Conservation (phyloP, 768 basidiomycete species). For the Suillus sp. region DNA sequence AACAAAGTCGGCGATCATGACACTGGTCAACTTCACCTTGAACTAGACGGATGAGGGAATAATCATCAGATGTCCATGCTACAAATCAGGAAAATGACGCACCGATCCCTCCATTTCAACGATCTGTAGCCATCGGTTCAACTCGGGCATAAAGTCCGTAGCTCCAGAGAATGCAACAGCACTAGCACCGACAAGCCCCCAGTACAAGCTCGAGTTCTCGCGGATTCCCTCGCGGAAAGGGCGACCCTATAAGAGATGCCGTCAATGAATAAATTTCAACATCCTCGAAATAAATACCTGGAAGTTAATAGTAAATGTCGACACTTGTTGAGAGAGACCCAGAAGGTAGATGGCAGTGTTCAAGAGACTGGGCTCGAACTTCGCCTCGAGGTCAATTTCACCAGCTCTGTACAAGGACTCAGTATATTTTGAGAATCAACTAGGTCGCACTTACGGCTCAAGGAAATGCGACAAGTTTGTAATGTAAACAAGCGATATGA, state of each 20-base stretch:
- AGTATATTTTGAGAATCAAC: neutral
- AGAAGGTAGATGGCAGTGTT: conserved; percentile 98
- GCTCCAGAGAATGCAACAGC: conserved; percentile 92
- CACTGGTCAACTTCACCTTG: conserved; percentile 70
- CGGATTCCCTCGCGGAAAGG: conserved; percentile 98
- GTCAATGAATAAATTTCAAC: neutral
- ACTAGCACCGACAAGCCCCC: conserved; percentile 86
- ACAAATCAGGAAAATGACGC: conserved; percentile 35
- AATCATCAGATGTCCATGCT: neutral
- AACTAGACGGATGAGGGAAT: conserved; percentile 54
- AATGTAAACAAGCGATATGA: conserved; percentile 88
- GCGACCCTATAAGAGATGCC: conserved; percentile 59
- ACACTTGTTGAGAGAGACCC: conserved; percentile 95
- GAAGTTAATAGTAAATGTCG: conserved; percentile 98
- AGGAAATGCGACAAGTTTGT: conserved; percentile 77
- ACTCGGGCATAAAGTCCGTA: conserved; percentile 92
- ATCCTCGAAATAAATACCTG: conserved; percentile 48
- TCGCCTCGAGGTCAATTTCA: conserved; percentile 89
- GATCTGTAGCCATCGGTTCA: conserved; percentile 96
- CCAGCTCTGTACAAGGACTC: conserved; percentile 51
- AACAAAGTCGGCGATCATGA: conserved; percentile 87
- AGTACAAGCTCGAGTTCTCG: conserved; percentile 93
- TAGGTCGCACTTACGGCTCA: conserved; percentile 65
- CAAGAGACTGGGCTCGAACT: conserved; percentile 91
- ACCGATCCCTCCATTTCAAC: conserved; percentile 85